phyloP scores from a whole-genome alignment of 805 yeast species.

The Clavispora fructus region DNA sequence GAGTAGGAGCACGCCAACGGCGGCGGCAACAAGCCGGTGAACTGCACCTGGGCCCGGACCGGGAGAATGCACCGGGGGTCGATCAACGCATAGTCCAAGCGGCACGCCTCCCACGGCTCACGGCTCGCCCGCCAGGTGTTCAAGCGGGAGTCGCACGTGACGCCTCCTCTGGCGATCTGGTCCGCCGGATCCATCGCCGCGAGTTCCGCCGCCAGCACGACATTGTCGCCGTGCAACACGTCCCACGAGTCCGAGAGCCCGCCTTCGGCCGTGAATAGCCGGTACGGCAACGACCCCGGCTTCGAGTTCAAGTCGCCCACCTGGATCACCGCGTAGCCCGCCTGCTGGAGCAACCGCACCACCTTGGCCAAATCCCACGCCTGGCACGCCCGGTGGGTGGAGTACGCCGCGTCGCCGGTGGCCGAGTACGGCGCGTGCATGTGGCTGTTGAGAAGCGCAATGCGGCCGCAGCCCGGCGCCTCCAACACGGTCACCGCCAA shows the following conservation, averaged over 20 bases:
- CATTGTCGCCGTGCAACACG: slow-evolving; percentile 44
- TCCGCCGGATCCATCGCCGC: slow-evolving; percentile 28
- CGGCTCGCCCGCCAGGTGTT: slow-evolving; percentile 78
- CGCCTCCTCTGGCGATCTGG: slow-evolving; percentile 71
- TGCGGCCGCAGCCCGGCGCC: slow-evolving; percentile 40
- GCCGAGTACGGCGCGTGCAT: slow-evolving; percentile 94
- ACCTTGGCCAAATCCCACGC: slow-evolving; percentile 90
- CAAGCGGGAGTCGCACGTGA: slow-evolving; percentile 82
- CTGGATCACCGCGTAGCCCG: slow-evolving; percentile 81
- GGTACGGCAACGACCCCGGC: slow-evolving; percentile 81
- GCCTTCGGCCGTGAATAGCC: slow-evolving; percentile 64
- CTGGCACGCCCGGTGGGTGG: slow-evolving; percentile 87
- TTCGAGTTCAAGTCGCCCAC: slow-evolving; percentile 92
- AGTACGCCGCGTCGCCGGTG: slow-evolving; percentile 82
- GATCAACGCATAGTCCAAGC: slow-evolving; percentile 85
- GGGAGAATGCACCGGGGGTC: slow-evolving; percentile 53
- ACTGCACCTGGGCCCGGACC: slow-evolving; percentile 60
- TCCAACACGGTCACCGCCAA: slow-evolving; percentile 65
- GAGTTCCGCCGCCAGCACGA: slow-evolving; percentile 17
- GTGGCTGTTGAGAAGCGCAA: slow-evolving; percentile 85
- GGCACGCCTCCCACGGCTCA: slow-evolving; percentile 64
- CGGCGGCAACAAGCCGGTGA: slow-evolving; percentile 61
- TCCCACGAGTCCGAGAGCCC: slow-evolving; percentile 82
- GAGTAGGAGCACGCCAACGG: slow-evolving; percentile 61
- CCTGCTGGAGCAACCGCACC: slow-evolving; percentile 52